These are phyloP conservation scores for Angomonas ambiguus DNA, from an alignment of 208 protist species.

Conservation along the genomic window DNA sequence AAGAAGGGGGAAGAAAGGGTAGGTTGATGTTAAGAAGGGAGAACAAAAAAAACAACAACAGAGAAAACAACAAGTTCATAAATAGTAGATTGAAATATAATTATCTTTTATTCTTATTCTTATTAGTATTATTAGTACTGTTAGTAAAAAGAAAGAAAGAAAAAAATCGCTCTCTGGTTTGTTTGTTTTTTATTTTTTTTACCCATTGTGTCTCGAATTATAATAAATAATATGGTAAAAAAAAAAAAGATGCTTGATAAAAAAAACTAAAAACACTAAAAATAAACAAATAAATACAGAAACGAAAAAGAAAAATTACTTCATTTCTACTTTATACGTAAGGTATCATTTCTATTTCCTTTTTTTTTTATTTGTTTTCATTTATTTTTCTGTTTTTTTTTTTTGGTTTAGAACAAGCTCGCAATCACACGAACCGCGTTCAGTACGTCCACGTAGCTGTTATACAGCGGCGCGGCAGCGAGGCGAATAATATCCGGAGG, in stretches of 20 bases:
- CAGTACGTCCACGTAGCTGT: constrained; percentile 87
- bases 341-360: no score
- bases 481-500: constrained; percentile 68
- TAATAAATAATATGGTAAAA: no score
- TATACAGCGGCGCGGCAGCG: constrained; percentile 90
- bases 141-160: background rate
- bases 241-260: no score
- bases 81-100: constrained; percentile 9
- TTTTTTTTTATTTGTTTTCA: background rate
- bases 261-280: background rate
- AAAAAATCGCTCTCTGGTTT: background rate
- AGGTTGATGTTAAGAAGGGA: background rate
- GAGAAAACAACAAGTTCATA: no score
- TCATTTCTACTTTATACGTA: background rate
- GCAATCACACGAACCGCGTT: constrained; percentile 46
- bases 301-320: constrained; percentile 4
- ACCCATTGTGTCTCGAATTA: background rate
- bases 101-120: background rate
- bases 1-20: background rate
- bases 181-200: background rate
- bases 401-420: constrained; percentile 21
- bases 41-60: constrained; percentile 16
- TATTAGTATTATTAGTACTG: background rate
- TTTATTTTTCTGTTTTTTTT: constrained; percentile 9
- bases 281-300: background rate